Conservation (phyloP, 2,329 filamentous ascomycete genomes). For the Parastagonospora nodorum region DNA sequence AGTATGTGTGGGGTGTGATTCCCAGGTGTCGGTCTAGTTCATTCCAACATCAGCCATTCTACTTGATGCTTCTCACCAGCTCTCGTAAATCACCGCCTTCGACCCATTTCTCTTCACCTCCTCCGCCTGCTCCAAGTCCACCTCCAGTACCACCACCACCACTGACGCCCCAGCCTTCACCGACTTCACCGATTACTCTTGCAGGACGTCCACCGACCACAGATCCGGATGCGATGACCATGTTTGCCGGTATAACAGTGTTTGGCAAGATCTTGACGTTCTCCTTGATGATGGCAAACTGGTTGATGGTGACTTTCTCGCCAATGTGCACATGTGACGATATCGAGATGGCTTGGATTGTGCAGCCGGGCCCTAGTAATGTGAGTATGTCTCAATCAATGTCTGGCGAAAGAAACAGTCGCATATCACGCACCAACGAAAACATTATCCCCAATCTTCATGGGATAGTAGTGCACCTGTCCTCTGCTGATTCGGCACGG, state of each 20-base stretch:
- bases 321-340: slow-evolving; percentile 88
- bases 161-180: slow-evolving; percentile 57
- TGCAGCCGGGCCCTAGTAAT: slow-evolving; percentile 54
- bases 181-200: slow-evolving; percentile 54
- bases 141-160: slow-evolving; percentile 40
- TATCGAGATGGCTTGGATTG: slow-evolving; percentile 82
- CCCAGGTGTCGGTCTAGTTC: too few species aligned
- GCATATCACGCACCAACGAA: slow-evolving; percentile 71
- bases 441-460: slow-evolving; percentile 93
- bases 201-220: slow-evolving; percentile 72
- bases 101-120: slow-evolving; percentile 53
- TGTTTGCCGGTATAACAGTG: slow-evolving; percentile 80
- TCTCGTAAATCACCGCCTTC: slow-evolving; percentile 57
- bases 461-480: slow-evolving; percentile 76
- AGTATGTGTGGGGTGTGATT: too few species aligned
- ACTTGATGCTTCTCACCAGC: slow-evolving; percentile 54
- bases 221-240: slow-evolving; percentile 91
- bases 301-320: slow-evolving; percentile 74
- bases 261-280: slow-evolving; percentile 87
- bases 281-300: slow-evolving; percentile 92
- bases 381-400: background rate
- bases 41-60: background rate
- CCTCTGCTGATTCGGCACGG: slow-evolving; percentile 83
- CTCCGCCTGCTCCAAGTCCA: slow-evolving; percentile 44
- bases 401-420: too few species aligned